Conservation (phyloP, 139 green algal species). For the Microglena sp. region DNA sequence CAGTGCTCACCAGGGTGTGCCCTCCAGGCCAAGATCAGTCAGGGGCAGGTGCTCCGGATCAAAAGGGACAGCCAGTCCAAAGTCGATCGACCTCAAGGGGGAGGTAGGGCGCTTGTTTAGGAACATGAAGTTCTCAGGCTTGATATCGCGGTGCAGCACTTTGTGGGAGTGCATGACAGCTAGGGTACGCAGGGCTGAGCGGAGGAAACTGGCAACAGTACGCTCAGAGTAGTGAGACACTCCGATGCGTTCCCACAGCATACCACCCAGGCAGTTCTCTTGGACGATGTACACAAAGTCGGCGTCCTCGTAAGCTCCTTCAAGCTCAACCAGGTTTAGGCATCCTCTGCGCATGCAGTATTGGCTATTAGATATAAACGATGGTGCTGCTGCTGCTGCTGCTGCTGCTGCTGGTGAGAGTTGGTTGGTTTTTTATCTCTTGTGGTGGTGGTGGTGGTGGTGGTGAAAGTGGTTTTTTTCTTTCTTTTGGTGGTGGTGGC, state of each 20-base stretch:
- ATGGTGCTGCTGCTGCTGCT: too few species aligned
- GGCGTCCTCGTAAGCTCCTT: slow-evolving; percentile 68
- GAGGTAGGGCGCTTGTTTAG: slow-evolving; percentile 40
- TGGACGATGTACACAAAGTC: slow-evolving; percentile 67
- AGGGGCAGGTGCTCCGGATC: slow-evolving; percentile 20
- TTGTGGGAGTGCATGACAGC: slow-evolving; percentile 58
- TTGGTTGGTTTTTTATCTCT: neutral
- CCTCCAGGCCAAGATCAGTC: slow-evolving; percentile 75
- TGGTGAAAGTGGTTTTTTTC: neutral
- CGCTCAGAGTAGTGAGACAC: slow-evolving; percentile 34
- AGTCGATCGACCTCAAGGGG: slow-evolving; percentile 70
- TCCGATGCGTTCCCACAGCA: slow-evolving; percentile 66
- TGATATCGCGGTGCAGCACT: slow-evolving; percentile 54
- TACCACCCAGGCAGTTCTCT: slow-evolving; percentile 71
- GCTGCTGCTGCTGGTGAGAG: neutral
- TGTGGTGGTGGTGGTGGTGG: neutral
- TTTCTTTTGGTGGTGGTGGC: too few species aligned
- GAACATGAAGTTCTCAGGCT: slow-evolving; percentile 77
- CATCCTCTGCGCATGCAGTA: slow-evolving; percentile 21
- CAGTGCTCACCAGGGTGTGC: slow-evolving; percentile 65
- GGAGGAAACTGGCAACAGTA: slow-evolving; percentile 54
- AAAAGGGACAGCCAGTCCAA: slow-evolving; percentile 8
- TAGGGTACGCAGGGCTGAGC: slow-evolving; percentile 51
- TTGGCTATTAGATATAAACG: neutral
- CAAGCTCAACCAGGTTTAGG: slow-evolving; percentile 63